phyloP scores from a whole-genome alignment of 768 basidiomycete species.

The Russula lepida region DNA sequence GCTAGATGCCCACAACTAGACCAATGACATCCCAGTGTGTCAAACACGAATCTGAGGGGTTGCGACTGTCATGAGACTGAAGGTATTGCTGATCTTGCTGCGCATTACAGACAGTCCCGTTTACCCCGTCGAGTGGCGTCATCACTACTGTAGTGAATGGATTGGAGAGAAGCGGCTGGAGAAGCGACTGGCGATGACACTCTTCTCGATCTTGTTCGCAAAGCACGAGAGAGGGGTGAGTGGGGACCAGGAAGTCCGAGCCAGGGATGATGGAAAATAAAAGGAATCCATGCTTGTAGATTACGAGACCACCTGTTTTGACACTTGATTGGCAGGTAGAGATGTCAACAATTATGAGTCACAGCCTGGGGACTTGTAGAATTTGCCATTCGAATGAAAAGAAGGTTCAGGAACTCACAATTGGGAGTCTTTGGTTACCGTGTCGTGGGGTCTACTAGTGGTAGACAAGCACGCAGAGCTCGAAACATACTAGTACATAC shows the following conservation, averaged over 20 bases:
- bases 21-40: slow-evolving; percentile 32
- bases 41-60: slow-evolving; percentile 22
- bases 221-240: not conserved
- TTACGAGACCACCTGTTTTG: not conserved
- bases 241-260: not conserved
- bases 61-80: not conserved
- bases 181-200: not conserved
- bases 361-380: no score
- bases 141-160: not conserved
- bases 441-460: no score
- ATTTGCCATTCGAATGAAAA: no score
- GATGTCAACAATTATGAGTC: no score
- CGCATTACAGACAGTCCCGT: slow-evolving; percentile 6
- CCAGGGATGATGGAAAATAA: not conserved
- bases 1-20: slow-evolving; percentile 26
- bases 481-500: no score
- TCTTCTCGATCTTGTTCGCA: not conserved
- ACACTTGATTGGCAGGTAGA: no score
- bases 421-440: slow-evolving; percentile 4
- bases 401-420: no score
- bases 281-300: not conserved
- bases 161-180: not conserved
- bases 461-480: no score
- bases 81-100: not conserved
- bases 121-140: not conserved